Evolutionary conservation across 306 rosid genomes (phyloP).

Genomic region (Cucumis cinereus): DNA sequence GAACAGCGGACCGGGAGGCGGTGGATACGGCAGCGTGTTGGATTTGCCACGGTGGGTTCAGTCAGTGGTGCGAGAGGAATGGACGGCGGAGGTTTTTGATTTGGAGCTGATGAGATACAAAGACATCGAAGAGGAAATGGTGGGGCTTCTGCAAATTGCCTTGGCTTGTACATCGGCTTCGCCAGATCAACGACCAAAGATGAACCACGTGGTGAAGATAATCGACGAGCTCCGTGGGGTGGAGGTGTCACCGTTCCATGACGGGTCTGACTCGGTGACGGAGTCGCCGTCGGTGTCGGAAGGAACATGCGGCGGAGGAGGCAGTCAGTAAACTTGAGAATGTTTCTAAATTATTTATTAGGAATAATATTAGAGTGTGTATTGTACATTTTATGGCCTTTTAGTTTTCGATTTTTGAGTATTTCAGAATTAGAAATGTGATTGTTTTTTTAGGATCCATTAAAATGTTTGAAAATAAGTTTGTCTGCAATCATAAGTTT

Average conservation of each 20-base stretch:
- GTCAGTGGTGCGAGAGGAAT: constrained; percentile 82
- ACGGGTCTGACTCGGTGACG: constrained; percentile 35
- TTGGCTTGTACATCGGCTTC: constrained; percentile 34
- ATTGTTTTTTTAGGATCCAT: neutral
- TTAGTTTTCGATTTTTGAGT: neutral
- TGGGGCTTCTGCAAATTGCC: constrained; percentile 59
- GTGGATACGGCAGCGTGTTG: constrained; percentile 29
- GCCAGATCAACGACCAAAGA: constrained; percentile 69
- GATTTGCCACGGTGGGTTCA: constrained; percentile 81
- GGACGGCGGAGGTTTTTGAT: constrained; percentile 97
- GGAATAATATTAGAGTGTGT: neutral
- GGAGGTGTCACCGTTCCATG: constrained; percentile 37
- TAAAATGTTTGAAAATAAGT: neutral
- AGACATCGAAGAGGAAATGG: constrained; percentile 93
- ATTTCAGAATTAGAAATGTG: neutral
- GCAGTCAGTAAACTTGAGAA: constrained; percentile 4
- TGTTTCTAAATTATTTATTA: neutral
- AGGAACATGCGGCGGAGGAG: constrained; percentile 27
- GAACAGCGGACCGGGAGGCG: constrained; percentile 23
- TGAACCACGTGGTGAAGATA: constrained; percentile 75
- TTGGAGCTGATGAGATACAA: constrained; percentile 81
- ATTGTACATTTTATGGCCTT: neutral
- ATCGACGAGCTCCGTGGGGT: constrained; percentile 64
- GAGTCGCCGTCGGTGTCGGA: constrained; percentile 51
- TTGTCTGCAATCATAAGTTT: neutral